phyloP scores from a whole-genome alignment of 2,329 filamentous ascomycete genomes.

The Trichoderma koningiopsis region DNA sequence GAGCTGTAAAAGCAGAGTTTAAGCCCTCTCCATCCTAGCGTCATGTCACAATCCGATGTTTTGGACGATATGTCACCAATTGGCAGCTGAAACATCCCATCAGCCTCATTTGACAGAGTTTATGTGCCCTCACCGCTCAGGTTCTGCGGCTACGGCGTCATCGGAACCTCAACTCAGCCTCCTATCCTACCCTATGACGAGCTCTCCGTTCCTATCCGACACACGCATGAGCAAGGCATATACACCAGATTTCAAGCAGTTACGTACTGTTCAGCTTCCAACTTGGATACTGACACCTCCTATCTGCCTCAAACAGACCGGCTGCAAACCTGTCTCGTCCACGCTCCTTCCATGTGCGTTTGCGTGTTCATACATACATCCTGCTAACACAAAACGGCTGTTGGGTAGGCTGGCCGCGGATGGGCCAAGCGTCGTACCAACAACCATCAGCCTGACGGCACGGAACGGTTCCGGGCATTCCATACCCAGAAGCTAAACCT shows the following conservation, averaged over 20 bases:
- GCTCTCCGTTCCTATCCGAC: not conserved
- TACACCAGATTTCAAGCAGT: not conserved
- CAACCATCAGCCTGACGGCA: not conserved
- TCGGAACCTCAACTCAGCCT: not conserved
- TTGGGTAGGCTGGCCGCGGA: not conserved
- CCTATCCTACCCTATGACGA: not conserved
- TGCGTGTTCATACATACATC: not conserved
- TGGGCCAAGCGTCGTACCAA: not conserved
- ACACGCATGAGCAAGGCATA: not conserved
- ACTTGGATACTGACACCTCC: constrained; percentile 3
- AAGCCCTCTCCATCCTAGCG: not conserved
- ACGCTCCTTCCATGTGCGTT: not conserved
- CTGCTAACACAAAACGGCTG: not conserved
- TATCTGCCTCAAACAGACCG: constrained; percentile 6
- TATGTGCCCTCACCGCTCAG: not conserved
- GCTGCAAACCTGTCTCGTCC: not conserved
- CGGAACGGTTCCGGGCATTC: constrained; percentile 11
- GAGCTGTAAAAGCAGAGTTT: not conserved
- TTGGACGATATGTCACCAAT: not conserved
- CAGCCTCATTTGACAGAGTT: not conserved
- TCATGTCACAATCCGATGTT: not conserved
- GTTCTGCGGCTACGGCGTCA: not conserved
- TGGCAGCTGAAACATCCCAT: constrained; percentile 7
- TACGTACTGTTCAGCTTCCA: not conserved
- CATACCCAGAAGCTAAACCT: not conserved